phyloP scores from a whole-genome alignment of 164 flowering plant species.

The Pachysandra terminalis region DNA sequence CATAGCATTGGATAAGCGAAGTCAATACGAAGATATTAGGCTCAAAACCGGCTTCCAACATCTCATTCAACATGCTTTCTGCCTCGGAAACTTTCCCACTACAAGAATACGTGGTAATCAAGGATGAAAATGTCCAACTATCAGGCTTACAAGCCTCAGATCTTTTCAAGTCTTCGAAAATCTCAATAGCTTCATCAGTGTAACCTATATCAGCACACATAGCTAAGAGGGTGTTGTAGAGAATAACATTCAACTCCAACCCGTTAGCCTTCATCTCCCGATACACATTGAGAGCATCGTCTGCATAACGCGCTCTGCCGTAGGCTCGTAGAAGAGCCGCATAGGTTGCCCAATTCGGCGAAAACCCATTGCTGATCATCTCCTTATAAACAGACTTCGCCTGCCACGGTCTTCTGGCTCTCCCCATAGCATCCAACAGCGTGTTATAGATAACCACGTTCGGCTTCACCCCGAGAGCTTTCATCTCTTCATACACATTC shows the following conservation, averaged over 20 bases:
- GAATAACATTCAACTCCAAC: conserved; percentile 48
- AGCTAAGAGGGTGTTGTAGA: conserved; percentile 71
- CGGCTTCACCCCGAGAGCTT: conserved; percentile 70
- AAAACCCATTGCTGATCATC: conserved; percentile 48
- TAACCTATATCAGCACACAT: conserved; percentile 88
- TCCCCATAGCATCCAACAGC: conserved; percentile 86
- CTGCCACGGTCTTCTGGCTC: conserved; percentile 92
- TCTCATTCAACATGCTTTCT: conserved; percentile 59
- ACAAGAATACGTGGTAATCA: conserved; percentile 75
- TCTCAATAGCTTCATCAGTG: conserved; percentile 59
- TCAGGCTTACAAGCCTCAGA: conserved; percentile 57
- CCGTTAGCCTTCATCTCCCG: conserved; percentile 84
- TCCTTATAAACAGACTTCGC: conserved; percentile 60
- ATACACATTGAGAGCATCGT: conserved; percentile 68
- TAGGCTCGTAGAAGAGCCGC: conserved; percentile 69
- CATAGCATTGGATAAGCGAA: conserved; percentile 85
- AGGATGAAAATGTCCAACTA: conserved; percentile 80
- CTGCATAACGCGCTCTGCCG: conserved; percentile 66
- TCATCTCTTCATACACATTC: conserved; percentile 94
- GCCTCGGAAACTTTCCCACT: conserved; percentile 74
- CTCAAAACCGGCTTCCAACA: conserved; percentile 79
- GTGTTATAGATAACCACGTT: conserved; percentile 64
- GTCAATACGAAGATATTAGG: conserved; percentile 75
- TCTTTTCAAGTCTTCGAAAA: conserved; percentile 74
- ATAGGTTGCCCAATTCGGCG: conserved; percentile 65